Conservation (phyloP, 257 asterid species). For the Thymus mandschuricus region DNA sequence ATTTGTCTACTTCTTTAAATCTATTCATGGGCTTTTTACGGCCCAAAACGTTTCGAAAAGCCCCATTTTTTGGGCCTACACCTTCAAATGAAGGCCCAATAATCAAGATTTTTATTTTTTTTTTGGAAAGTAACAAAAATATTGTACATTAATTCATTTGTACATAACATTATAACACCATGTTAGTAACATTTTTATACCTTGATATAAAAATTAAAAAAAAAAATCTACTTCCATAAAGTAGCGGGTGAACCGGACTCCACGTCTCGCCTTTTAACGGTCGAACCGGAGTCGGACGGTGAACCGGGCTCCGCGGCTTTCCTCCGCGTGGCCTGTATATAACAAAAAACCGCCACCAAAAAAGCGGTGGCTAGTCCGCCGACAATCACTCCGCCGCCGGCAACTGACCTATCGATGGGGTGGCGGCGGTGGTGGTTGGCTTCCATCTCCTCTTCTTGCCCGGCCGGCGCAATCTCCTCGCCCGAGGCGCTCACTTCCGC, state of each 20-base stretch:
- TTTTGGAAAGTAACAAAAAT: too few species aligned
- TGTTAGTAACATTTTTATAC: too few species aligned
- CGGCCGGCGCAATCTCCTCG: conserved; percentile 23
- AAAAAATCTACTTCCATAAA: neutral
- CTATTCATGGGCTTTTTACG: too few species aligned
- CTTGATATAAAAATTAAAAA: too few species aligned
- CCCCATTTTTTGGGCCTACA: too few species aligned
- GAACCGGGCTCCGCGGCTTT: conserved; percentile 38
- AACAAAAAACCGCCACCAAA: conserved; percentile 57
- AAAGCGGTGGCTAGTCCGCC: conserved; percentile 49
- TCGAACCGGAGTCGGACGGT: conserved; percentile 21
- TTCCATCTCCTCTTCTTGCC: conserved; percentile 30
- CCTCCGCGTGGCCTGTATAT: conserved; percentile 67
- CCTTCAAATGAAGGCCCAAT: too few species aligned
- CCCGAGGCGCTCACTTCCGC: conserved; percentile 34
- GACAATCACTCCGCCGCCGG: conserved; percentile 50
- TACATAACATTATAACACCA: too few species aligned
- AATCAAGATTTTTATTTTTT: too few species aligned
- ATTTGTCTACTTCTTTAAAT: too few species aligned
- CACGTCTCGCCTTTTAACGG: neutral
- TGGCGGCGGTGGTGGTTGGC: conserved; percentile 32
- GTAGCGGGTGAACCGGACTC: neutral
- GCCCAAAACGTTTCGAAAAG: too few species aligned
- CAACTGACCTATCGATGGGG: conserved; percentile 40
- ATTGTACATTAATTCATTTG: too few species aligned